Base-by-base conservation (phyloP, 1,284 basidiomycete genomes). In the Fistulinella cinereoalba region DNA sequence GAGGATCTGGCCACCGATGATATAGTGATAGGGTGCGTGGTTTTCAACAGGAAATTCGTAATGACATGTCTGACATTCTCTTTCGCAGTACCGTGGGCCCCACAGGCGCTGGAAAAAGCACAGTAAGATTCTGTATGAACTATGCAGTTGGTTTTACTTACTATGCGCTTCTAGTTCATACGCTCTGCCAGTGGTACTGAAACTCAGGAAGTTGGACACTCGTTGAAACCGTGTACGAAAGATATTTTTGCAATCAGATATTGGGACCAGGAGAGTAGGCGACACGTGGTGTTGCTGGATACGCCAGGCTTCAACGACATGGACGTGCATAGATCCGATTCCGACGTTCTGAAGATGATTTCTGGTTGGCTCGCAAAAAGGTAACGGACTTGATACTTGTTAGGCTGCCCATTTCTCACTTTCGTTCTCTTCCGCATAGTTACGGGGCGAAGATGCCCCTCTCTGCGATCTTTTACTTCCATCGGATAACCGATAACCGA, bases 381-480 rank as follows among this genome's bases (percentile, higher is more conserved):
- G 59, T 63, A 44, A 3, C 9, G 8, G 4, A 1, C 11, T 24
- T 1, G 27, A 24, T 27, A 18, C 7, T n/a, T 7, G 6, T 13
- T n/a, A n/a, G n/a, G n/a, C 6, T 2, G 28, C 4, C 22, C 19
- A 0, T 24, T 21, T 22, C 19, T 50, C 24, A 47, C 13, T 7
- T 22, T n/a, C 25, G 11, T 11, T 13, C 8, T 29, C 25, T n/a
- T n/a, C n/a, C n/a, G n/a, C 66, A 71, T 43, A 51, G 64, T 15
- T 3, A n/a, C 15, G n/a, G n/a, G 25, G 53, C 60, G 15, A 58
- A 61, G 39, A 47, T 43, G 19, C 39, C 61, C 22, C 57, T 78
- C 5, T 64, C 68, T n/a, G 76, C 73, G 0, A 63, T 79, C 37
- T 62, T 79, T 16, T 79, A 77, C 55, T 57, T 77, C 50, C 76